A percentile compares a stretch with the other conserved stretches of the same genome.
phyloP scores from a whole-genome alignment of 495 filamentous ascomycete species.

The Podospora fimiseda region DNA sequence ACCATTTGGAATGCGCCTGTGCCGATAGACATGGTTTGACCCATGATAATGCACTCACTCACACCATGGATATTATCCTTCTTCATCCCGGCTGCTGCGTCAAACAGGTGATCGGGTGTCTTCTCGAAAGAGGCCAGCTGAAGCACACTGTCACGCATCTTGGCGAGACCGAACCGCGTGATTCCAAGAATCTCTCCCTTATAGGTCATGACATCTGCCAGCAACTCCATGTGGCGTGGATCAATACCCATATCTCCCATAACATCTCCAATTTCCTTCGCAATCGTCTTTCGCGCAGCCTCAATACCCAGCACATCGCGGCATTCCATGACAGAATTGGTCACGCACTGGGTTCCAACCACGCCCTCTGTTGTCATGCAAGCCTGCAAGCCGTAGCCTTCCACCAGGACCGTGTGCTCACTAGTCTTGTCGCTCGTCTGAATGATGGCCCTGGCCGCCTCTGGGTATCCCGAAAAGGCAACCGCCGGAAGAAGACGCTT shows the following conservation, averaged over 20 bases:
- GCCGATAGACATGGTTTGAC: conserved; percentile 82
- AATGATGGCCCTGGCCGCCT: conserved; percentile 82
- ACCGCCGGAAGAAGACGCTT: conserved; percentile 75
- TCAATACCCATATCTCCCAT: conserved; percentile 95
- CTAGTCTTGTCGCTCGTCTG: conserved; percentile 50
- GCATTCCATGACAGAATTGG: conserved; percentile 89
- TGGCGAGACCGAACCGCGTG: conserved; percentile 89
- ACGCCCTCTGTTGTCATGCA: conserved; percentile 93
- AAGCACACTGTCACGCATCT: conserved; percentile 92
- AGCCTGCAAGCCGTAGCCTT: conserved; percentile 81
- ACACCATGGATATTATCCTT: conserved; percentile 86
- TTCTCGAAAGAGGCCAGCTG: conserved; percentile 98
- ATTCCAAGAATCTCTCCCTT: conserved; percentile 97
- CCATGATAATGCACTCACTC: conserved; percentile 97
- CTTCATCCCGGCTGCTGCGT: conserved; percentile 86
- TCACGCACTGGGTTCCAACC: conserved; percentile 60
- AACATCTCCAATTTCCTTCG: conserved; percentile 69
- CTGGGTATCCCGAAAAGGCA: conserved; percentile 78
- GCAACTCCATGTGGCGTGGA: conserved; percentile 94
- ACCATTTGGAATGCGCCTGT: conserved; percentile 90
- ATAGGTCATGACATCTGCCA: conserved; percentile 99
- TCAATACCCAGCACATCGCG: conserved; percentile 94
- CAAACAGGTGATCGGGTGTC: conserved; percentile 95
- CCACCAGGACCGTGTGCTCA: conserved; percentile 71
- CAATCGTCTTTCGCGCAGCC: conserved; percentile 79